Evolutionary conservation across 306 rosid genomes (phyloP).

Genomic region (Vigna mungo): DNA sequence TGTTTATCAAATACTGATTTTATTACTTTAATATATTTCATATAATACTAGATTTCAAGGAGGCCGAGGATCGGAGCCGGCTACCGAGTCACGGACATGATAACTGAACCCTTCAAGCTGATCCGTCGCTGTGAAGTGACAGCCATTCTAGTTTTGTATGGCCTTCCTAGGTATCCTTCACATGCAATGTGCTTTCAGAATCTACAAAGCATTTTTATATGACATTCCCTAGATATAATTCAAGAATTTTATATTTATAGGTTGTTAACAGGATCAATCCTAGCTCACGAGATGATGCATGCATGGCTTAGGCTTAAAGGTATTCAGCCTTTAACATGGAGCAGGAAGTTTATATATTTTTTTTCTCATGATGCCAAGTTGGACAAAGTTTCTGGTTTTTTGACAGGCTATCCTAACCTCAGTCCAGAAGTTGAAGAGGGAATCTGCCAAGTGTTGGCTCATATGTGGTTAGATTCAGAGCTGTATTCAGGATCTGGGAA

Average conservation of each 20-base stretch:
- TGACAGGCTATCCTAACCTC: constrained; percentile 83
- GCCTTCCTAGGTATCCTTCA: constrained; percentile 85
- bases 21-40: constrained; percentile 7
- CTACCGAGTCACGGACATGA: constrained; percentile 71
- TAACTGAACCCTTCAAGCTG: constrained; percentile 83
- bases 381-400: constrained; percentile 35
- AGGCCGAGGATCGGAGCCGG: constrained; percentile 88
- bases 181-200: background rate
- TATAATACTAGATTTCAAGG: constrained; percentile 66
- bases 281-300: constrained; percentile 99
- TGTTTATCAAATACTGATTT: constrained; percentile 17
- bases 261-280: constrained; percentile 93
- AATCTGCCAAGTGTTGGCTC: constrained; percentile 95
- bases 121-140: constrained; percentile 94
- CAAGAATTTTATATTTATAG: constrained; percentile 52
- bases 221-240: constrained; percentile 40
- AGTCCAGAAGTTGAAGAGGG: constrained; percentile 98
- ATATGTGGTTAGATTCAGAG: constrained; percentile 96
- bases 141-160: constrained; percentile 92
- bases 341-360: constrained; percentile 10
- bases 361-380: constrained; percentile 37
- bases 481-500: constrained; percentile 62
- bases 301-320: constrained; percentile 99
- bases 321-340: constrained; percentile 37
- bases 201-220: constrained; percentile 11